phyloP scores from a whole-genome alignment of 257 asterid species.

The Nicotiana tabacum region DNA sequence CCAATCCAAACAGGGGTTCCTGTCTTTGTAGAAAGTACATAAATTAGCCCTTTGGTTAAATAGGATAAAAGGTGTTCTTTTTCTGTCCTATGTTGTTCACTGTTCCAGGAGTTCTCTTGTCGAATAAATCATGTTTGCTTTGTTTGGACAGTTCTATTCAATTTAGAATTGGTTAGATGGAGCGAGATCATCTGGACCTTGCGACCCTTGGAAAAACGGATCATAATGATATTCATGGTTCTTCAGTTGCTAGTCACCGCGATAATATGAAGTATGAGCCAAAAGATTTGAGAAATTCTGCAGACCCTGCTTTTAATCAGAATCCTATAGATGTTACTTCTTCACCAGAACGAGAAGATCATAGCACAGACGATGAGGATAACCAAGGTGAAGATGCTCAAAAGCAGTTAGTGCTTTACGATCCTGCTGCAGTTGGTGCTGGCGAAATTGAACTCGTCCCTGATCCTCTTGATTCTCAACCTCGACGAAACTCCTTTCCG shows the following conservation, averaged over 20 bases:
- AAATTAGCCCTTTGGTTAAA: not conserved
- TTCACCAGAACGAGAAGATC: slow-evolving; percentile 30
- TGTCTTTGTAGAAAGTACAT: not conserved
- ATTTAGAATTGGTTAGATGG: not conserved
- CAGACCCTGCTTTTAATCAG: slow-evolving; percentile 18
- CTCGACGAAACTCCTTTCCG: slow-evolving; percentile 33
- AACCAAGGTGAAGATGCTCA: slow-evolving; percentile 40
- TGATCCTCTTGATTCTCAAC: slow-evolving; percentile 21
- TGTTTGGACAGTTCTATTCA: slow-evolving; percentile 6
- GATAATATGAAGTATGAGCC: slow-evolving; percentile 24
- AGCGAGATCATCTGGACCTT: slow-evolving; percentile 5
- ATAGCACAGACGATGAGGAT: slow-evolving; percentile 30
- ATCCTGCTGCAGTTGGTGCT: slow-evolving; percentile 36
- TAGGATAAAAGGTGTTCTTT: not conserved
- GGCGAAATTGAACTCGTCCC: slow-evolving; percentile 16
- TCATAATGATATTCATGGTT: slow-evolving; percentile 17
- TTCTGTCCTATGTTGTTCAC: not conserved
- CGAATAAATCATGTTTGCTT: not conserved
- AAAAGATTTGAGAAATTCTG: slow-evolving; percentile 22
- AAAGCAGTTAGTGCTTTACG: slow-evolving; percentile 73
- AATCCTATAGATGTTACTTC: slow-evolving; percentile 26
- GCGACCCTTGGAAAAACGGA: slow-evolving; percentile 22
- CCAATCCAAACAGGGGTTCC: not conserved
- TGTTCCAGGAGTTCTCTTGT: not conserved
- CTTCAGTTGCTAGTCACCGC: slow-evolving; percentile 19